Conservation (phyloP, 148 eudicot genomes). For the Arctostaphylos glauca region DNA sequence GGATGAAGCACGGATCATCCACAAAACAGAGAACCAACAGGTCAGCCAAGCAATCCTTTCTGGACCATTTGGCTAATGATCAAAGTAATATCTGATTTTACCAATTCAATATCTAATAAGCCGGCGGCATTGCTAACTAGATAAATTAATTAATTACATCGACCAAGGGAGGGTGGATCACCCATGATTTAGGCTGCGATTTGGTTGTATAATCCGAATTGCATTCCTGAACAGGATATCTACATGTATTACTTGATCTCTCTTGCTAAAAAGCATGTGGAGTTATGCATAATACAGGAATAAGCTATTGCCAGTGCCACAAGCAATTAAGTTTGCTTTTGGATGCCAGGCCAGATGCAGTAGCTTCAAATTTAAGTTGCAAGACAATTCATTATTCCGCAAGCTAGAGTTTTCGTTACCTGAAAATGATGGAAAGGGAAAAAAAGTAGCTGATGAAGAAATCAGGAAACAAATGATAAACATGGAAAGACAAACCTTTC, state of each 20-base stretch:
- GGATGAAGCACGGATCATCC: background rate
- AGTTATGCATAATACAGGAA: slow-evolving; percentile 38
- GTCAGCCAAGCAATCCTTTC: background rate
- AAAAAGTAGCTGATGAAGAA: background rate
- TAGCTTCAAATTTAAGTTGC: slow-evolving; percentile 39
- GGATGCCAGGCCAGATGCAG: slow-evolving; percentile 59
- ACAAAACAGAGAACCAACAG: background rate
- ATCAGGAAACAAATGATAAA: background rate
- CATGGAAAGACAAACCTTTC: background rate
- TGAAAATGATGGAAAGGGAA: slow-evolving; percentile 17
- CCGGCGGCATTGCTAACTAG: background rate
- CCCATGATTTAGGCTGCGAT: background rate
- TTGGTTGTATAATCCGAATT: background rate
- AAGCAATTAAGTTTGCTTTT: slow-evolving; percentile 43
- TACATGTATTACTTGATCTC: background rate
- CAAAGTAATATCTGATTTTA: background rate
- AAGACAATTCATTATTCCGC: slow-evolving; percentile 26
- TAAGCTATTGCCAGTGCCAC: slow-evolving; percentile 42
- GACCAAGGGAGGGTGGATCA: background rate
- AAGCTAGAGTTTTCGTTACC: slow-evolving; percentile 27
- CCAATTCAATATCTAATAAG: background rate
- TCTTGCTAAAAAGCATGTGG: background rate
- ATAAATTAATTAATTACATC: background rate
- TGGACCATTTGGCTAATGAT: background rate
- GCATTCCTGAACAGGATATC: background rate